Evolutionary conservation across 2,329 filamentous ascomycete species (phyloP).

Genomic region (Sclerotinia borealis): DNA sequence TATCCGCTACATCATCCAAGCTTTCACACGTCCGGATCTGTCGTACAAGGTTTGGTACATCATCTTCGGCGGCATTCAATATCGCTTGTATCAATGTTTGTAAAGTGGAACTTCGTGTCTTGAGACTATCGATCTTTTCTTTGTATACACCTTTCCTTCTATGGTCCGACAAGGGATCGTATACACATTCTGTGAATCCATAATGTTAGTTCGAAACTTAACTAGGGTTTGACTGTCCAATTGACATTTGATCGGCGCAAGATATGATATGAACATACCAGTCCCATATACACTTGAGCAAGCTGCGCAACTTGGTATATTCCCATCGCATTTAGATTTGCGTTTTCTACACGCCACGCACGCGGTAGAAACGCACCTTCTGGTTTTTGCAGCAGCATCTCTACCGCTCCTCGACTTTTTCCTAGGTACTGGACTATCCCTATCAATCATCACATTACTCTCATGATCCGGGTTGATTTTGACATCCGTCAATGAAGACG

Average conservation of each 20-base stretch:
- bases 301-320: conserved; percentile 86
- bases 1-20: conserved; percentile 32
- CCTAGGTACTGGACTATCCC: conserved; percentile 18
- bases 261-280: conserved; percentile 23
- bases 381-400: conserved; percentile 43
- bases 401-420: conserved; percentile 30
- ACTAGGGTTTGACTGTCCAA: not conserved
- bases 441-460: not conserved
- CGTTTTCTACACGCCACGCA: conserved; percentile 73
- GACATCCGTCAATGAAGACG: not conserved
- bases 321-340: conserved; percentile 89
- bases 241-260: not conserved
- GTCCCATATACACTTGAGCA: conserved; percentile 90
- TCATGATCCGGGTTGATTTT: not conserved
- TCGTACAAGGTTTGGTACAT: conserved; percentile 73
- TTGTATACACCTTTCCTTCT: conserved; percentile 95
- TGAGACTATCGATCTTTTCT: conserved; percentile 82
- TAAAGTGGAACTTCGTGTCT: conserved; percentile 79
- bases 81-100: conserved; percentile 92
- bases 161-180: conserved; percentile 94
- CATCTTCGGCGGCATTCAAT: conserved; percentile 82
- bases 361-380: conserved; percentile 77
- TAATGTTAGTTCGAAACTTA: conserved; percentile 4
- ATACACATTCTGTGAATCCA: conserved; percentile 62
- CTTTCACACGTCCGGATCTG: conserved; percentile 81